Evolutionary conservation across 495 filamentous ascomycete species (phyloP), one percentile per base, ranked within the genome.

Genomic region (Filosporella fistucella): DNA sequence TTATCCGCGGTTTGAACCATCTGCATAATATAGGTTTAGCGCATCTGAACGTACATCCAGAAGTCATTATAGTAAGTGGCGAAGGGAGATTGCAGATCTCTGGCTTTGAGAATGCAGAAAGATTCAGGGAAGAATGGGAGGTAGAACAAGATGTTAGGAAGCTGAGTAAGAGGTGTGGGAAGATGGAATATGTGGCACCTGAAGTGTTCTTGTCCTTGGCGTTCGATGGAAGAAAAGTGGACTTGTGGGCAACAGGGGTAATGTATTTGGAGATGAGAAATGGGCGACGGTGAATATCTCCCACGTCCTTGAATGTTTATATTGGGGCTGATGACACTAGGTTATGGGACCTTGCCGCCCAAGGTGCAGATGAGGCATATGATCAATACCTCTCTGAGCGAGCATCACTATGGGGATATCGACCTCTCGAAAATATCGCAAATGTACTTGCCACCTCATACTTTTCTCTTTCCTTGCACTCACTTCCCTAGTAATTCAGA

Each of bases 41-140:
- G 51, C 90, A 95, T 62, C 86, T 89, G 37, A 89, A 96, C 59
- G 85, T 95, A 66, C 94, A 95, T 66, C 89, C 86, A 1, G 90
- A 96, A 68, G 95, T 95, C 60, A 84, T 96, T 52, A 87, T 96
- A 55, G 18, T 56, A 5, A 72, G 89, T 29, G 80, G 73, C 33
- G 76, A 84, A 0, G 66, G 73, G 4, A 60, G 54, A 22, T 46
- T 63, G 13, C 61, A 63, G 38, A 42, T 42, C 11, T 18, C 38
- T n/a, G 21, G 26, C 20, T 42, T 42, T 16, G 38, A 51, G 33
- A 13, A 51, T 45, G 20, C 38, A 1, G 38, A 42, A 22, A 42
- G 9, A n/a, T 42, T 42, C 21, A n/a, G n/a, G n/a, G n/a, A n/a
- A n/a, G n/a, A n/a, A n/a, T n/a, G n/a, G n/a, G n/a, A n/a, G n/a